Base-by-base conservation (phyloP, 1,284 basidiomycete species). In the Naganishia sp. region DNA sequence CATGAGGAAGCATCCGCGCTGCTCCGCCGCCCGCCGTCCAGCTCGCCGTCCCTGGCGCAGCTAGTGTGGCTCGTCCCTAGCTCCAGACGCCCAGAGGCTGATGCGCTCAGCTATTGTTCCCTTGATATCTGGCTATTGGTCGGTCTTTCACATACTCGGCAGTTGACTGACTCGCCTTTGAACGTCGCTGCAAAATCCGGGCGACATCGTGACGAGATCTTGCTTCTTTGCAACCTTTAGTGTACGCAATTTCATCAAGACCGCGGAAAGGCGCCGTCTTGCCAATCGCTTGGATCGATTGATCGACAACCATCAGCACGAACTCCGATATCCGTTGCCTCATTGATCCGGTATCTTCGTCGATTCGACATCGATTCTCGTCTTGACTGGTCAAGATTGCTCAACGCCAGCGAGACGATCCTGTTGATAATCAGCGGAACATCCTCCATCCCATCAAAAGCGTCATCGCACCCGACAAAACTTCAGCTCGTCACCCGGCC, bases 31-130 rank as follows among this genome's bases (percentile, higher is more conserved):
- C 36, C 10, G 36, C 36, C 36, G 23, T 25, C 50, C 36, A 3
- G 36, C 36, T 7, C 10, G 36, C 36, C 36, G 23, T 25, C 50
- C 49, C 50, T 53, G 50, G 50, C 50, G 50, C 50, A 53, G 23
- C 45, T n/a, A 23, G 18, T 31, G 50, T 53, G 50, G 50, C 50
- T 53, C 28, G 28, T 28, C 5, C 28, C 5, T 46, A 23, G 45
- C 45, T 46, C 23, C 28, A 25, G 15, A 25, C 28, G 25, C 28
- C 53, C 53, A 39, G 18, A 28, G 18, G 28, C 36, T 21, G 15
- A 33, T 33, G 25, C 50, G 18, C 39, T n/a, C 53, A 42, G 53
- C 53, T 36, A 55, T 55, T 55, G 53, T 55, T 23, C 53, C 18
- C 33, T 13, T 18, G 31, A 15, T 23, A 53, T 16, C 50, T 53